These are phyloP conservation scores for Plantago elongata DNA, from an alignment of 257 asterid genomes.

Conservation along the genomic window DNA sequence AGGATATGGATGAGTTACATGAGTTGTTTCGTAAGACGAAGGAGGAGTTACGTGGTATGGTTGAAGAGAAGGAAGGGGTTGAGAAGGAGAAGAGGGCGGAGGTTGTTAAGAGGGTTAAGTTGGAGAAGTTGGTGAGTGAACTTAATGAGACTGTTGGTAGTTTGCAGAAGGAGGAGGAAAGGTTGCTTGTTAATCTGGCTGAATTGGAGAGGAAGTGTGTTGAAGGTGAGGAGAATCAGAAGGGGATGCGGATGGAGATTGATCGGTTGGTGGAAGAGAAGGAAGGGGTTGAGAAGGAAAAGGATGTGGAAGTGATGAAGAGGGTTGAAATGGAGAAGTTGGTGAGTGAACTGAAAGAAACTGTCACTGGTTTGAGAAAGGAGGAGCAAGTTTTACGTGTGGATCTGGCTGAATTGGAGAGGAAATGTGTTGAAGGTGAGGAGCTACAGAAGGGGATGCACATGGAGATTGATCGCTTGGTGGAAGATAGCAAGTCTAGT, in stretches of 20 bases:
- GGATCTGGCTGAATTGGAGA: slow-evolving; percentile 53
- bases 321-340: slow-evolving; percentile 44
- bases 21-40: slow-evolving; percentile 32
- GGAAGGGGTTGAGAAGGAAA: slow-evolving; percentile 43
- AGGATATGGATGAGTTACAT: slow-evolving; percentile 30
- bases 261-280: slow-evolving; percentile 37
- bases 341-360: slow-evolving; percentile 38
- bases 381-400: slow-evolving; percentile 36
- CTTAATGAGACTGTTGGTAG: slow-evolving; percentile 40
- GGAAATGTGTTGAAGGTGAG: slow-evolving; percentile 35
- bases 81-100: slow-evolving; percentile 47
- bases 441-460: slow-evolving; percentile 50
- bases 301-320: slow-evolving; percentile 30
- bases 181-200: slow-evolving; percentile 27
- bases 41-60: slow-evolving; percentile 27
- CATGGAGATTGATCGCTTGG: slow-evolving; percentile 36
- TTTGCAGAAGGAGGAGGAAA: slow-evolving; percentile 39
- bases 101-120: slow-evolving; percentile 30
- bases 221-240: slow-evolving; percentile 46
- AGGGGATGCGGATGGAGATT: slow-evolving; percentile 42
- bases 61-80: slow-evolving; percentile 40
- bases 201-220: slow-evolving; percentile 55
- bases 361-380: slow-evolving; percentile 30
- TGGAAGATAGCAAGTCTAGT: slow-evolving; percentile 35
- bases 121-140: slow-evolving; percentile 40